Percentiles rank a stretch among this genome's conserved stretches.
Evolutionary conservation across 306 rosid species (phyloP).

Genomic region (Cucumis hystrix): DNA sequence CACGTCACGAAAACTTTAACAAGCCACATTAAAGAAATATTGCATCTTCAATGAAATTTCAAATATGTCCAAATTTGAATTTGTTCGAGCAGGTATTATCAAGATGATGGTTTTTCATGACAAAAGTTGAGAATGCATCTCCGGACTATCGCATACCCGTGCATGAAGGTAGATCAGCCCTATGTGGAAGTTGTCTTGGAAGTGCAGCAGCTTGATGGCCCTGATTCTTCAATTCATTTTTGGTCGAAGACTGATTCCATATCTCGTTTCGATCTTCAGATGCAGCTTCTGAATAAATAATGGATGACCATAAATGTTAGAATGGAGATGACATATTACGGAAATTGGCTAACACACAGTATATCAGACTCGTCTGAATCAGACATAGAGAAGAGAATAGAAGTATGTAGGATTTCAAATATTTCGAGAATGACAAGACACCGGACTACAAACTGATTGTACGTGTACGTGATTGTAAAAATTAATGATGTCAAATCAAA

Average conservation of each 20-base stretch:
- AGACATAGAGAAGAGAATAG: not conserved
- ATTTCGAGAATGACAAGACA: not conserved
- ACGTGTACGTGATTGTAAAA: not conserved
- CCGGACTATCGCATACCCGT: slow-evolving; percentile 32
- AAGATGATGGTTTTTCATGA: not conserved
- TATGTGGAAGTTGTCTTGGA: slow-evolving; percentile 79
- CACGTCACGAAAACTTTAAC: not conserved
- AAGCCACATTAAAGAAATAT: not conserved
- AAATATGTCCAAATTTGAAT: not conserved
- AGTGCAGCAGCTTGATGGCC: slow-evolving; percentile 39
- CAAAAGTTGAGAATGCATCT: not conserved
- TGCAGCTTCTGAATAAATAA: slow-evolving; percentile 32
- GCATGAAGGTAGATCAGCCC: slow-evolving; percentile 84
- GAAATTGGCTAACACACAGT: not conserved
- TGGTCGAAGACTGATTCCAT: slow-evolving; percentile 45
- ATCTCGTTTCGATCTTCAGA: slow-evolving; percentile 37
- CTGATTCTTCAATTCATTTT: slow-evolving; percentile 33
- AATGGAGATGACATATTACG: not conserved
- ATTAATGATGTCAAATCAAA: not conserved
- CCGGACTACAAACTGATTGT: not conserved
- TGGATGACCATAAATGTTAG: slow-evolving; percentile 8
- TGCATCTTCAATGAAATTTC: not conserved
- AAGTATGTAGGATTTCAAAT: not conserved
- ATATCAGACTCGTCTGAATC: not conserved
- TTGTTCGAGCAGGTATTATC: not conserved